Conservation (phyloP, 2,329 filamentous ascomycete genomes). For the Fusarium setosum region DNA sequence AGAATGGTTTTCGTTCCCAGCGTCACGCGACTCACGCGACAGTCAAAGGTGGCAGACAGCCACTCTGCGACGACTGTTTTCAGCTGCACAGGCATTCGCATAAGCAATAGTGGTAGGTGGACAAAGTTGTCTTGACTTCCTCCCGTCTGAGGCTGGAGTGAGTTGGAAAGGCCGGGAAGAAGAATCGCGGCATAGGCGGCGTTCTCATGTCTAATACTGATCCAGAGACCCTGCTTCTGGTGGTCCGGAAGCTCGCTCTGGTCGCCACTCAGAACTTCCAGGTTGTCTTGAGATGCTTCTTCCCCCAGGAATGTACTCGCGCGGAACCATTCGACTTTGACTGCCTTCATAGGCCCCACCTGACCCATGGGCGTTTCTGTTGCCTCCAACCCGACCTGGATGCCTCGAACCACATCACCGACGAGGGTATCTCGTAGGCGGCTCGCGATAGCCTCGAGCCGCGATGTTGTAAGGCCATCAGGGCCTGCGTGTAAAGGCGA, state of each 20-base stretch:
- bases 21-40: slow-evolving; percentile 61
- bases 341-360: slow-evolving; percentile 56
- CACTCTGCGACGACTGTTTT: slow-evolving; percentile 63
- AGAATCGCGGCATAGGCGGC: slow-evolving; percentile 63
- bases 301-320: slow-evolving; percentile 47
- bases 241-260: slow-evolving; percentile 35
- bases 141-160: background rate
- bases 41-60: slow-evolving; percentile 65
- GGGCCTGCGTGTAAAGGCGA: slow-evolving; percentile 64
- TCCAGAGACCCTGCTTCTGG: slow-evolving; percentile 51
- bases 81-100: slow-evolving; percentile 66
- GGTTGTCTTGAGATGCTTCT: slow-evolving; percentile 29
- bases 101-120: slow-evolving; percentile 62
- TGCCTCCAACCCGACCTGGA: slow-evolving; percentile 62
- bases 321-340: slow-evolving; percentile 61
- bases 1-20: slow-evolving; percentile 64
- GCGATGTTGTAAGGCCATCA: slow-evolving; percentile 49
- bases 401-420: slow-evolving; percentile 69
- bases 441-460: slow-evolving; percentile 57
- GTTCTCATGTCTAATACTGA: slow-evolving; percentile 65
- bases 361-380: slow-evolving; percentile 54
- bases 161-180: slow-evolving; percentile 51
- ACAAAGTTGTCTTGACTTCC: slow-evolving; percentile 51
- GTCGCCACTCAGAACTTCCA: slow-evolving; percentile 17
- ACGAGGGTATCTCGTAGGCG: slow-evolving; percentile 66